Evolutionary conservation across 306 rosid genomes (phyloP).

Genomic region (Dalbergia cultrata): DNA sequence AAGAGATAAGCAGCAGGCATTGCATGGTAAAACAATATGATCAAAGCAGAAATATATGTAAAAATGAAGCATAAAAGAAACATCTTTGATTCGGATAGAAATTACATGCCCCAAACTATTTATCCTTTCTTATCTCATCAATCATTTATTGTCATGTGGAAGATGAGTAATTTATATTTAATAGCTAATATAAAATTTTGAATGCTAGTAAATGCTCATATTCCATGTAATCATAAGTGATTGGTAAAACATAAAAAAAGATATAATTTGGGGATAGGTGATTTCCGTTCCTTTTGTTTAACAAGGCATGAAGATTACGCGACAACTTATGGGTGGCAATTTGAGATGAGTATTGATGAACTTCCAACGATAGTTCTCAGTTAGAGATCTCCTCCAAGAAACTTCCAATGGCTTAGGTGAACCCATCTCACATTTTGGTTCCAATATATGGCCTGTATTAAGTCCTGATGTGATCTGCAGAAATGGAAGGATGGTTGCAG

Average conservation of each 20-base stretch:
- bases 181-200: too few species aligned
- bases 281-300: too few species aligned
- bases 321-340: slow-evolving; percentile 51
- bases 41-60: not conserved
- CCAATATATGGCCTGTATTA: slow-evolving; percentile 45
- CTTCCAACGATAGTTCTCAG: slow-evolving; percentile 14
- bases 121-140: too few species aligned
- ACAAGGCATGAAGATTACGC: slow-evolving; percentile 44
- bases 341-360: slow-evolving; percentile 24
- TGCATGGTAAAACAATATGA: too few species aligned
- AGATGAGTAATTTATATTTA: too few species aligned
- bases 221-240: too few species aligned
- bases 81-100: not conserved
- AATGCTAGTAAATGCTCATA: too few species aligned
- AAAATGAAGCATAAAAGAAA: not conserved
- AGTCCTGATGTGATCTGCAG: slow-evolving; percentile 57
- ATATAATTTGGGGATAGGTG: too few species aligned
- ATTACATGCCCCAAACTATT: too few species aligned
- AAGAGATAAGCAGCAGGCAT: too few species aligned
- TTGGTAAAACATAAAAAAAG: too few species aligned
- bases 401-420: slow-evolving; percentile 40
- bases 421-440: slow-evolving; percentile 38
- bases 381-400: slow-evolving; percentile 46
- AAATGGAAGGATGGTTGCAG: not conserved
- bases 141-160: too few species aligned